Evolutionary conservation across 2,329 filamentous ascomycete species (phyloP).

Genomic region (Sclerotinia borealis): DNA sequence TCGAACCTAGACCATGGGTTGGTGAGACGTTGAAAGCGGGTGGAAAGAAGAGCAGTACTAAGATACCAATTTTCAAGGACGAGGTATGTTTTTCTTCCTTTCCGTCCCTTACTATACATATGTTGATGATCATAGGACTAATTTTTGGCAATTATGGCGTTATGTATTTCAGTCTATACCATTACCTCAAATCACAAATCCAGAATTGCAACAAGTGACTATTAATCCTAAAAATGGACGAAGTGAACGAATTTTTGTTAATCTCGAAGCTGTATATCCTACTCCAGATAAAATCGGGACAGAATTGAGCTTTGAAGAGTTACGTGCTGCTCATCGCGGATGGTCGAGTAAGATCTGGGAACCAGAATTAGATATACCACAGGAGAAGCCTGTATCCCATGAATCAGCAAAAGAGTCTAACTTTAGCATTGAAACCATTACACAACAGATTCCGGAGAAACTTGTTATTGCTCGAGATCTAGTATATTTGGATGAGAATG

Average conservation of each 20-base stretch:
- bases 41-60: slow-evolving; percentile 72
- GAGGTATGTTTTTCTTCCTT: slow-evolving; percentile 62
- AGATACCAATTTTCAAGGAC: slow-evolving; percentile 93
- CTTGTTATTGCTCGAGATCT: slow-evolving; percentile 32
- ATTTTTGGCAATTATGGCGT: slow-evolving; percentile 54
- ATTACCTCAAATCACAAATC: slow-evolving; percentile 45
- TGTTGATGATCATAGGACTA: slow-evolving; percentile 98
- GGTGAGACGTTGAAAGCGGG: slow-evolving; percentile 86
- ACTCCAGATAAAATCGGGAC: slow-evolving; percentile 62
- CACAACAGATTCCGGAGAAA: slow-evolving; percentile 32
- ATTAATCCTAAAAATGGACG: slow-evolving; percentile 73
- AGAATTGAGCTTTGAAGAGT: slow-evolving; percentile 87
- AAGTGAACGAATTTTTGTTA: slow-evolving; percentile 80
- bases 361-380: slow-evolving; percentile 19
- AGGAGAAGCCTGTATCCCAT: slow-evolving; percentile 2
- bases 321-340: slow-evolving; percentile 72
- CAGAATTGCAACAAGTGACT: slow-evolving; percentile 68
- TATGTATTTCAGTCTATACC: slow-evolving; percentile 51
- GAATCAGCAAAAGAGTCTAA: slow-evolving; percentile 15
- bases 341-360: slow-evolving; percentile 56
- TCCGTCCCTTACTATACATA: slow-evolving; percentile 39
- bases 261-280: slow-evolving; percentile 80
- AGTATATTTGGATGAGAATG: slow-evolving; percentile 51
- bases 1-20: slow-evolving; percentile 83
- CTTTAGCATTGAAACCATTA: slow-evolving; percentile 20